A percentile compares a stretch with the other conserved stretches of the same genome.
Conservation (phyloP, 768 basidiomycete genomes). For the Mrakia hoshinonis region DNA sequence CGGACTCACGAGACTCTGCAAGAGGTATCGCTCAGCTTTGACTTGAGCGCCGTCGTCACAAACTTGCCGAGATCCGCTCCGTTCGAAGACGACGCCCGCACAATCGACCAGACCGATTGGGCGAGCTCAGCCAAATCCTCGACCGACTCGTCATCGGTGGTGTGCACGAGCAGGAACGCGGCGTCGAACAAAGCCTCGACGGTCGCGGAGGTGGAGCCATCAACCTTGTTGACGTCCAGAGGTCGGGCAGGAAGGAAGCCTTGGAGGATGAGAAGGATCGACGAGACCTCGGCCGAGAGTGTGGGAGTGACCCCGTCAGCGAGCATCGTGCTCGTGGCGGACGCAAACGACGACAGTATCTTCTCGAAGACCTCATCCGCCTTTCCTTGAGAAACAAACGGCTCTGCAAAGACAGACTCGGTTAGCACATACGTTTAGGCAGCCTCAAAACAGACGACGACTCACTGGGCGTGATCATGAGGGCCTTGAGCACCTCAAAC, state of each 20-base stretch:
- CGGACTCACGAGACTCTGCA: slow-evolving; percentile 8
- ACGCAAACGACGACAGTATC: slow-evolving; percentile 3
- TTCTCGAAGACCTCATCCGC: slow-evolving; percentile 5
- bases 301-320: not conserved
- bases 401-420: not conserved
- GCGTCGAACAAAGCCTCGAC: slow-evolving; percentile 15
- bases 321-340: slow-evolving; percentile 5
- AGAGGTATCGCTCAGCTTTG: not conserved
- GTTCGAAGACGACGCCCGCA: not conserved
- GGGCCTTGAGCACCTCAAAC: slow-evolving; percentile 13
- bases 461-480: slow-evolving; percentile 20
- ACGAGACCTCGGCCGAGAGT: not conserved
- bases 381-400: not conserved
- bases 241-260: slow-evolving; percentile 4
- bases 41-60: slow-evolving; percentile 6
- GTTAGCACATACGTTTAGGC: not conserved
- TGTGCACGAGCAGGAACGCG: slow-evolving; percentile 5
- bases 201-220: not conserved
- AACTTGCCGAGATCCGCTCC: not conserved
- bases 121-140: not conserved
- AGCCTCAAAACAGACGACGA: not conserved
- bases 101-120: not conserved
- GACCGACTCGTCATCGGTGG: not conserved
- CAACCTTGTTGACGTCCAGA: not conserved
- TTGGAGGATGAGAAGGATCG: slow-evolving; percentile 17